Conservation (phyloP, 2,329 filamentous ascomycete genomes). For the Akanthomyces lecanii region DNA sequence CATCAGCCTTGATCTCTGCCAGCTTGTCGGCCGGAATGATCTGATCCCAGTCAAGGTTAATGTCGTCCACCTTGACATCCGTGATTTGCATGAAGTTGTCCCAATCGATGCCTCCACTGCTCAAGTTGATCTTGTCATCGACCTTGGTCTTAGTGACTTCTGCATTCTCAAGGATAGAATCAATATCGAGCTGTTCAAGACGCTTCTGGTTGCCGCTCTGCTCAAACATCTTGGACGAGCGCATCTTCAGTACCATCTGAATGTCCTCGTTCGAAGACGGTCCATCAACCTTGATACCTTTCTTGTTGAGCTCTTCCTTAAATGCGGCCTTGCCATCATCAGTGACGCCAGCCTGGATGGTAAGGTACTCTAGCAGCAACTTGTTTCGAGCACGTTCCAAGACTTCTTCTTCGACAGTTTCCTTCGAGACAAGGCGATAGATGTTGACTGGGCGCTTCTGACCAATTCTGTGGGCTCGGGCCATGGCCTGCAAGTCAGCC, state of each 20-base stretch:
- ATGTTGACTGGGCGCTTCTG: slow-evolving; percentile 96
- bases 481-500: slow-evolving; percentile 97
- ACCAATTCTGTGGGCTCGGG: slow-evolving; percentile 93
- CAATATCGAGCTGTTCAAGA: slow-evolving; percentile 94
- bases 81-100: slow-evolving; percentile 98
- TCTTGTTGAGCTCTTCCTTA: slow-evolving; percentile 71
- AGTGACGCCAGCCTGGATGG: slow-evolving; percentile 93
- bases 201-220: slow-evolving; percentile 95
- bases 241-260: slow-evolving; percentile 91
- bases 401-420: slow-evolving; percentile 97
- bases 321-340: slow-evolving; percentile 86
- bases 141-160: slow-evolving; percentile 97
- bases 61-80: slow-evolving; percentile 87
- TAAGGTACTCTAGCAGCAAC: slow-evolving; percentile 93
- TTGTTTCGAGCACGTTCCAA: slow-evolving; percentile 96
- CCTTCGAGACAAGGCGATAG: slow-evolving; percentile 93
- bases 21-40: slow-evolving; percentile 95
- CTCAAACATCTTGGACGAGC: slow-evolving; percentile 99
- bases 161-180: slow-evolving; percentile 92
- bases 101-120: slow-evolving; percentile 77
- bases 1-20: slow-evolving; percentile 82
- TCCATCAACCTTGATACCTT: slow-evolving; percentile 68
- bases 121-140: slow-evolving; percentile 84
- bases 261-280: slow-evolving; percentile 92
- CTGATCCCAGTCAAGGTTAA: slow-evolving; percentile 86